Base-by-base conservation (phyloP, 2,329 filamentous ascomycete genomes). In the Lasiodiplodia hormozganensis region DNA sequence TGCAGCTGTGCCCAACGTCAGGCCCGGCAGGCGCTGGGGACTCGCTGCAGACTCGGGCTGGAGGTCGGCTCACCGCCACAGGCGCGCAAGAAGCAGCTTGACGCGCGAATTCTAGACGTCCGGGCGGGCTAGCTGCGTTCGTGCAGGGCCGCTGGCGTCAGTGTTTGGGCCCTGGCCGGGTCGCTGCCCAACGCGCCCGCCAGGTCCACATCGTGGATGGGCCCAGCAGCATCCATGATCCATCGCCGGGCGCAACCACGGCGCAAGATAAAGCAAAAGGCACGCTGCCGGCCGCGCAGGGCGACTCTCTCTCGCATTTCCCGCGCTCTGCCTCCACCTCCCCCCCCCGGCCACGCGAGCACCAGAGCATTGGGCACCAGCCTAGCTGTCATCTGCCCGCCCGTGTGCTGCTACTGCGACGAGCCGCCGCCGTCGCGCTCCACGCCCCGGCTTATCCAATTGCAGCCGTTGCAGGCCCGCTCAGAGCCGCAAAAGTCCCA, bases 1-100 rank as follows among this genome's bases (percentile, higher is more conserved):
- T 66, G 62, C 62, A 66, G 62, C 52, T 51, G 62, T 66, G 62
- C 62, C 62, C 62, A 66, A 66, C 23, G 58, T 47, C 58, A 51
- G 58, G 58, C 18, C 43, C n/a, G 57, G 36, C n/a, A 40, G 34
- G n/a, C 23, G 40, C 36, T 23, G 34, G 53, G 43, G 43, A 47
- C 43, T 47, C 43, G 53, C 53, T 57, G 53, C 28, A n/a, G 53
- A 31, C 34, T 34, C 21, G 31, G 36, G 54, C 53, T 56, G 51
- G 23, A 18, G 25, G 51, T 28, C 14, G 51, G 60, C 60, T 64
- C 60, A 64, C 60, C 60, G 60, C 60, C 60, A 64, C 60, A 64
- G 60, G 60, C 60, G 60, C 60, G 38, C 58, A 23, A 51, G 25
- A 10, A 31, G 51, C 62, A 38, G 49, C 31, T 47, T 53, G 47